Base-by-base conservation (phyloP, 345 rosid genomes). In the Populus pruinosa region DNA sequence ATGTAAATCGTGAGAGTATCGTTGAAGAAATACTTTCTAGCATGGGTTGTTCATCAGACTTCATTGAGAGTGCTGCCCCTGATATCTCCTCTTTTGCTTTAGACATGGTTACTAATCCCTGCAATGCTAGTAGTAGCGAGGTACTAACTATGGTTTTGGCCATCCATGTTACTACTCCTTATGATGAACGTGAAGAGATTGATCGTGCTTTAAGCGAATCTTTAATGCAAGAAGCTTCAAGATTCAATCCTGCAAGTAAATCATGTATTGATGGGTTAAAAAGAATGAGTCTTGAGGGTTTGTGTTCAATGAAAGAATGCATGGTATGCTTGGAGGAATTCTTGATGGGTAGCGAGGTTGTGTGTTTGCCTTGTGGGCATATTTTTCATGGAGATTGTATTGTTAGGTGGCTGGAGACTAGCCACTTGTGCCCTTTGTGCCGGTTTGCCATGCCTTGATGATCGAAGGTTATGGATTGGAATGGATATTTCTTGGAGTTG, bases 381-480 rank as follows among this genome's bases (percentile, higher is more conserved):
- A 43, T 50, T 25, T 78, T 47, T 47, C 81, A 72, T 53, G 53
- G 44, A 44, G 66, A 71, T 14, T 72, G 81, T 36, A 50, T 65
- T 7, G 56, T 55, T 27, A 47, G 25, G 27, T 72, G 81, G 72
- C 71, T 78, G 8, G 41, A 38, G 55, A 65, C 38, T 0, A 72
- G 72, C 70, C 71, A 72, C 27, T 16, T 66, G 55, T 78, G 81
- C 39, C 81, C 81, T 71, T 16, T 67, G 49, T 66, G 72, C 66
- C 70, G 76, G 39, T 50, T 71, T 71, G 16, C 63, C 38, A 33
- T 71, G 61, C 41, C 70, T 50, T 31, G 25, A 25, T 49, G 50
- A 23, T 16, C 16, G 25, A 70, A 43, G 62, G 27, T 29, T 25
- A 23, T 12, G 31, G 53, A 47, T 47, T 47, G 5, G 1, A 27